Conservation (phyloP, 495 filamentous ascomycete species). For the Cryomyces minteri region DNA sequence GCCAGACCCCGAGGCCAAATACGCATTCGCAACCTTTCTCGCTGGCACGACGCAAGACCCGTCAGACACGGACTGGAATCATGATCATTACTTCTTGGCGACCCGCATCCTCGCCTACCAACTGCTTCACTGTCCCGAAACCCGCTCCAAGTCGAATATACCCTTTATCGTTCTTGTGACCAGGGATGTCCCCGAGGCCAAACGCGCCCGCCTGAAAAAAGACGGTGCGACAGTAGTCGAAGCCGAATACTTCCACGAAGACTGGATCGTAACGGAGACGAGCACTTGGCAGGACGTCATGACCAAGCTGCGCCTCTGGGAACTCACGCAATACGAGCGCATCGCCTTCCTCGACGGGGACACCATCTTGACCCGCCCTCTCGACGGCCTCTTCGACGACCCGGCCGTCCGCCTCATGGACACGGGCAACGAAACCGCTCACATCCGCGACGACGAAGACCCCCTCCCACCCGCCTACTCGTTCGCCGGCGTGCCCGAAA, state of each 20-base stretch:
- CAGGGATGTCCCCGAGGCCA: slow-evolving; percentile 2
- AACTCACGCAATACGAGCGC: background rate
- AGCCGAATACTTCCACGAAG: background rate
- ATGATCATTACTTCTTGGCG: background rate
- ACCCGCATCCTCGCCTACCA: slow-evolving; percentile 1
- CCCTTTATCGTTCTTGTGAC: slow-evolving; percentile 16
- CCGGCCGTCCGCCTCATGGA: background rate
- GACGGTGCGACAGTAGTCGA: background rate
- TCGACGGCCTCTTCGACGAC: slow-evolving; percentile 1
- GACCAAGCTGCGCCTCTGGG: background rate
- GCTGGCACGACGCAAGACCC: no score
- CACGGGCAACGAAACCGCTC: background rate
- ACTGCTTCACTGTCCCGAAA: background rate
- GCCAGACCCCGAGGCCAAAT: no score
- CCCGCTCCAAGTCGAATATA: slow-evolving; percentile 1
- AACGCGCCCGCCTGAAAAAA: background rate
- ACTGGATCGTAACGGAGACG: slow-evolving; percentile 1
- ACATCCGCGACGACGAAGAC: background rate
- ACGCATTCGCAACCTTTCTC: no score
- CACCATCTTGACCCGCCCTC: background rate
- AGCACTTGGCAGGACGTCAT: background rate
- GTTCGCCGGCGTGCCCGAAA: slow-evolving; percentile 20
- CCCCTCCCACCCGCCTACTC: slow-evolving; percentile 13
- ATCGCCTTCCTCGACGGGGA: background rate
- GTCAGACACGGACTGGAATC: no score